phyloP scores from a whole-genome alignment of 1,284 basidiomycete genomes.

The Trametes polyzona region DNA sequence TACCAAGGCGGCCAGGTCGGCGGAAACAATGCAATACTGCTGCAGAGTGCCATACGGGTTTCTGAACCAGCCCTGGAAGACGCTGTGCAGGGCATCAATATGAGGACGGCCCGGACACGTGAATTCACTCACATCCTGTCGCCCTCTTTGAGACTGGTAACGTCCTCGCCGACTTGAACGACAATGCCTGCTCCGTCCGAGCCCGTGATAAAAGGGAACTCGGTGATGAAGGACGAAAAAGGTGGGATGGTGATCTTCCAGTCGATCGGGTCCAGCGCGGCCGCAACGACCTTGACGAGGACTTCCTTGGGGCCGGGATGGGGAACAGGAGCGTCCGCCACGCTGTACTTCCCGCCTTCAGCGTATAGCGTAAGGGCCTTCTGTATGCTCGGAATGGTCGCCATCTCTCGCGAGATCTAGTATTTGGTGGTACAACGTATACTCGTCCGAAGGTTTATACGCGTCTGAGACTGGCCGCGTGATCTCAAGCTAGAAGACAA shows the following conservation, averaged over 20 bases:
- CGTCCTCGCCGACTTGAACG: conserved; percentile 54
- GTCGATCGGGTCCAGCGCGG: conserved; percentile 48
- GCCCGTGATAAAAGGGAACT: conserved; percentile 53
- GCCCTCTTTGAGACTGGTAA: conserved; percentile 54
- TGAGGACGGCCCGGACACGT: no score
- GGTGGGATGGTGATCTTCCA: conserved; percentile 38
- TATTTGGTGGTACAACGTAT: no score
- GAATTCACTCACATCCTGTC: conserved; percentile 41
- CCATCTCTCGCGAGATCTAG: no score
- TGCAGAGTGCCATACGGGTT: conserved; percentile 34
- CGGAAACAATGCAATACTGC: conserved; percentile 35
- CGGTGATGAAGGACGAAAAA: conserved; percentile 35
- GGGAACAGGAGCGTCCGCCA: conserved; percentile 25
- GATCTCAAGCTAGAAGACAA: no score
- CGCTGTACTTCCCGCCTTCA: conserved; percentile 21
- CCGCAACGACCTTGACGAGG: conserved; percentile 44
- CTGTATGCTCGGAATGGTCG: no score
- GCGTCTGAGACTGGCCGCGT: no score
- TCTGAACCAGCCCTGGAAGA: conserved; percentile 28
- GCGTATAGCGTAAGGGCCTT: no score
- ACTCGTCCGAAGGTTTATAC: no score
- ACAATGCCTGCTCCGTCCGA: conserved; percentile 63
- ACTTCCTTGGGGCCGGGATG: conserved; percentile 44
- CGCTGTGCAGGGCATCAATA: conserved; percentile 16
- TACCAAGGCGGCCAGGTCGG: conserved; percentile 34